phyloP scores from a whole-genome alignment of 2,329 filamentous ascomycete species.

The Pseudopithomyces maydicus region DNA sequence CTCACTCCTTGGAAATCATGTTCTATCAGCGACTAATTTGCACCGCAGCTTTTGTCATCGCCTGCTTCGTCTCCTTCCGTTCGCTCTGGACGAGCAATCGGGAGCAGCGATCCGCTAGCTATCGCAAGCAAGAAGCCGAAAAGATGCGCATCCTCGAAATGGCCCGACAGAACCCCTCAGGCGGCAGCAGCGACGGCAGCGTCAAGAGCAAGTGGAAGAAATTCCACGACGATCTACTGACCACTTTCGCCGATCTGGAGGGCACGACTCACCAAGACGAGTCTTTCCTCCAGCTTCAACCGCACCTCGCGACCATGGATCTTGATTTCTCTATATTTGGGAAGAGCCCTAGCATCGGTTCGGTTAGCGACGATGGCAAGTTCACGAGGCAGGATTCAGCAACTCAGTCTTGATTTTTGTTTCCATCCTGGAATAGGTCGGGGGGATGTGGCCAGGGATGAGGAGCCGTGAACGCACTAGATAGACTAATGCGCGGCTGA shows the following conservation, averaged over 20 bases:
- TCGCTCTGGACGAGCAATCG: slow-evolving; percentile 5
- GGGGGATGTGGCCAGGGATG: background rate
- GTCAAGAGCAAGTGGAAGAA: slow-evolving; percentile 1
- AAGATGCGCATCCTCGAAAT: background rate
- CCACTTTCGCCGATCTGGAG: slow-evolving; percentile 4
- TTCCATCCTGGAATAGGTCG: too few species aligned
- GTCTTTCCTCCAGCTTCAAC: slow-evolving; percentile 1
- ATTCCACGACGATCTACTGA: background rate
- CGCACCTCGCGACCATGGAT: slow-evolving; percentile 3
- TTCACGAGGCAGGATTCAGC: background rate
- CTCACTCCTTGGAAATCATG: background rate
- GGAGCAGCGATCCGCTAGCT: background rate
- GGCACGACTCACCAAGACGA: background rate
- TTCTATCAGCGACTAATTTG: background rate
- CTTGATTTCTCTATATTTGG: slow-evolving; percentile 3
- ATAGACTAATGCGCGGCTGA: background rate
- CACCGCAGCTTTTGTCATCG: slow-evolving; percentile 4
- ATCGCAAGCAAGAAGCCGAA: background rate
- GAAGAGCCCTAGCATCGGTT: background rate
- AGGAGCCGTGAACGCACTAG: background rate
- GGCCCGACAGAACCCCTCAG: background rate
- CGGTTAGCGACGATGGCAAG: background rate
- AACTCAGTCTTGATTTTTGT: background rate
- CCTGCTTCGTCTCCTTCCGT: slow-evolving; percentile 5
- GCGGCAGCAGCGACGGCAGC: background rate